phyloP scores from a whole-genome alignment of 306 rosid species.

The Trifolium dubium region DNA sequence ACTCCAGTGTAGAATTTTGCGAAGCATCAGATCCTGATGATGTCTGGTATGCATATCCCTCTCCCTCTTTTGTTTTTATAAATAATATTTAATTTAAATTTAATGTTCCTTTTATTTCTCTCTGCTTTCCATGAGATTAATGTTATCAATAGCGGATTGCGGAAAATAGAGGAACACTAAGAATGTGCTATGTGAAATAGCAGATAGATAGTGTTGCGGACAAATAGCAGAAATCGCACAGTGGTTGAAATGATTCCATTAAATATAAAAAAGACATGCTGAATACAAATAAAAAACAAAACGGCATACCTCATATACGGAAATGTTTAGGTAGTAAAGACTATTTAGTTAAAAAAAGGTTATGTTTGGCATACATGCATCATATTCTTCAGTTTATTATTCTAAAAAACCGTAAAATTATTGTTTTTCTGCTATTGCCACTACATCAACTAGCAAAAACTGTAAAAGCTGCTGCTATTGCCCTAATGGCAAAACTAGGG shows the following conservation, averaged over 20 bases:
- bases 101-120: neutral
- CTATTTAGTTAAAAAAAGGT: too few species aligned
- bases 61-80: neutral
- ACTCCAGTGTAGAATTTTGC: conserved; percentile 63
- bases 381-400: neutral
- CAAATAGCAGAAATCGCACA: neutral
- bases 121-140: neutral
- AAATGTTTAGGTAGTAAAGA: too few species aligned
- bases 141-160: too few species aligned
- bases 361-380: too few species aligned
- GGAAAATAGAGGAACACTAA: too few species aligned
- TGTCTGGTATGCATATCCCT: conserved; percentile 66
- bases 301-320: neutral
- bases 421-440: neutral
- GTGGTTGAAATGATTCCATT: neutral
- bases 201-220: too few species aligned
- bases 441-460: neutral
- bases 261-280: too few species aligned
- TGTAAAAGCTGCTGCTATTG: neutral
- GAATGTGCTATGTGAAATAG: too few species aligned
- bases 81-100: neutral
- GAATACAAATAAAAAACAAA: too few species aligned
- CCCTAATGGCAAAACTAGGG: neutral
- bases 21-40: conserved; percentile 61
- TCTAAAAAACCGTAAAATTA: neutral